phyloP scores from a whole-genome alignment of 371 early-diverging fungal species.

The Mucor saturninus region DNA sequence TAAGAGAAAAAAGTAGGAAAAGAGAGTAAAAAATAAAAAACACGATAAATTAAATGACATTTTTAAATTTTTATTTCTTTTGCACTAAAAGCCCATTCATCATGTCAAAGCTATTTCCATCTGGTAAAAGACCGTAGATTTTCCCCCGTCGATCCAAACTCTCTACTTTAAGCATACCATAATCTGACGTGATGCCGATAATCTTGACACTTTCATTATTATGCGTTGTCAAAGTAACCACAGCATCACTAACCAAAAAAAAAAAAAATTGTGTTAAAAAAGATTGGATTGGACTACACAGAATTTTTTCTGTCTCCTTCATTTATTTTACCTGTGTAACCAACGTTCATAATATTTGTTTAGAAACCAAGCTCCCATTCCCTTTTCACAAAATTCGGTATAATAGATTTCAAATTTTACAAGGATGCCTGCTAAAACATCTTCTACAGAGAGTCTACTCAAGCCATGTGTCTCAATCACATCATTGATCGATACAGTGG shows the following conservation, averaged over 20 bases:
- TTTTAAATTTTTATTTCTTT: slow-evolving; percentile 43
- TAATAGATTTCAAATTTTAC: slow-evolving; percentile 78
- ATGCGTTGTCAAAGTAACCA: slow-evolving; percentile 70
- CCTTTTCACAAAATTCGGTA: slow-evolving; percentile 63
- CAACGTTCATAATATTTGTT: slow-evolving; percentile 79
- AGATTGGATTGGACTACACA: not conserved
- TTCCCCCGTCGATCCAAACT: slow-evolving; percentile 57
- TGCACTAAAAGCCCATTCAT: slow-evolving; percentile 82
- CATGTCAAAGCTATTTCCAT: slow-evolving; percentile 97
- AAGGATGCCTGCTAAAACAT: slow-evolving; percentile 74
- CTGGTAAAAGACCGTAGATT: slow-evolving; percentile 82
- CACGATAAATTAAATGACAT: no score
- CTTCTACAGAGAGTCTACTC: slow-evolving; percentile 67
- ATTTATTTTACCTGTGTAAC: slow-evolving; percentile 75
- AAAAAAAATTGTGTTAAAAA: not conserved
- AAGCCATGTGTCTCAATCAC: slow-evolving; percentile 57
- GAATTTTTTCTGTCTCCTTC: not conserved
- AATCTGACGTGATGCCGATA: slow-evolving; percentile 76
- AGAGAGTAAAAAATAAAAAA: no score
- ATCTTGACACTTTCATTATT: slow-evolving; percentile 69
- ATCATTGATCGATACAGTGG: slow-evolving; percentile 86
- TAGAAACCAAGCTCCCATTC: slow-evolving; percentile 76
- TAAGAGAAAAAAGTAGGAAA: no score
- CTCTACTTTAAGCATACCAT: slow-evolving; percentile 78
- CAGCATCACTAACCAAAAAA: slow-evolving; percentile 51